phyloP scores from a whole-genome alignment of 306 rosid species.

The Sicyos edulis region DNA sequence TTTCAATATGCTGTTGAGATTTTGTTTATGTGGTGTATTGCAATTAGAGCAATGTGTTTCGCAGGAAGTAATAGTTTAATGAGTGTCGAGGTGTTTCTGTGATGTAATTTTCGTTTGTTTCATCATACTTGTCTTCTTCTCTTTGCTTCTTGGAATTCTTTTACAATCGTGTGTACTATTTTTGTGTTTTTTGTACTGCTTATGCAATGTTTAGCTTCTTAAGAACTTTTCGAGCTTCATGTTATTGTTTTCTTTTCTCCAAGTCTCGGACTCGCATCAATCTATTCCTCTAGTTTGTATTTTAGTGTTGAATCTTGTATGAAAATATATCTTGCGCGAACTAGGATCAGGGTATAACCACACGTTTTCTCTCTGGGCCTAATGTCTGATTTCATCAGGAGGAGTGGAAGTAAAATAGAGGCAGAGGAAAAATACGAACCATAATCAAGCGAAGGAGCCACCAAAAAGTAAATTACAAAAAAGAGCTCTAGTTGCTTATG shows the following conservation, averaged over 20 bases:
- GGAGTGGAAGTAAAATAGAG: slow-evolving; percentile 2
- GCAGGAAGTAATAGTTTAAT: not conserved
- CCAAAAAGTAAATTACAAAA: not conserved
- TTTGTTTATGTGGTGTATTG: slow-evolving; percentile 5
- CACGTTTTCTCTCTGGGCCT: slow-evolving; percentile 1
- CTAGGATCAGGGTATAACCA: slow-evolving; percentile 1
- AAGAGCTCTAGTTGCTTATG: not conserved
- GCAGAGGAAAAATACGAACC: slow-evolving; percentile 3
- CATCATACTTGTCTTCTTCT: not conserved
- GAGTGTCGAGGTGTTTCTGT: not conserved
- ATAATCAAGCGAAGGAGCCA: not conserved
- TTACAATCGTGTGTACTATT: not conserved
- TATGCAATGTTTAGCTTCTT: not conserved
- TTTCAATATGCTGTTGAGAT: not conserved
- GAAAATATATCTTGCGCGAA: not conserved
- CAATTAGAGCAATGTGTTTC: slow-evolving; percentile 2
- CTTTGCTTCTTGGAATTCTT: not conserved
- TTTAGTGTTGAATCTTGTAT: slow-evolving; percentile 3
- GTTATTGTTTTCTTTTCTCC: not conserved
- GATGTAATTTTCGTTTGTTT: slow-evolving; percentile 4
- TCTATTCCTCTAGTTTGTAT: slow-evolving; percentile 3
- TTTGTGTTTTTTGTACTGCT: not conserved
- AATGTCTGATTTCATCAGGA: not conserved
- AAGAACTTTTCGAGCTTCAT: not conserved
- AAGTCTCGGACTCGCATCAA: not conserved